Conservation (phyloP, 306 rosid species). For the Coriaria nepalensis region DNA sequence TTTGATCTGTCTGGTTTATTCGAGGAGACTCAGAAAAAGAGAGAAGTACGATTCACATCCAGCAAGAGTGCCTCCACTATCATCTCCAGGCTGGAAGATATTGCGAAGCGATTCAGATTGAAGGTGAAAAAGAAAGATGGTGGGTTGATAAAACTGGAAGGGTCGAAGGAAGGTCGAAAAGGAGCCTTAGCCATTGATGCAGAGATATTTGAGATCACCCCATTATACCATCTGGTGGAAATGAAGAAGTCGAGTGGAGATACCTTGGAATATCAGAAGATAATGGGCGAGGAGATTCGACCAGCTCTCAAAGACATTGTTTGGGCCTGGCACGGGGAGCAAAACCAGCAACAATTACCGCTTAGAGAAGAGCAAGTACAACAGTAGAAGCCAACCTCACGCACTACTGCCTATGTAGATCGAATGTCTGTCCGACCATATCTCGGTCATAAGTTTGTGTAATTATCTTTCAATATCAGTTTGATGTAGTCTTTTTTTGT, state of each 20-base stretch:
- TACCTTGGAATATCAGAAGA: slow-evolving; percentile 59
- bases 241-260: slow-evolving; percentile 65
- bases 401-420: slow-evolving; percentile 5
- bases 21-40: slow-evolving; percentile 39
- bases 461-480: too few species aligned
- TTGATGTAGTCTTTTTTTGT: too few species aligned
- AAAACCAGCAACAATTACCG: slow-evolving; percentile 28
- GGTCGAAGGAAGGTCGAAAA: slow-evolving; percentile 64
- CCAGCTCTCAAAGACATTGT: slow-evolving; percentile 81
- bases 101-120: slow-evolving; percentile 40
- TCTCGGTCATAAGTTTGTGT: slow-evolving; percentile 4
- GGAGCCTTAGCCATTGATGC: slow-evolving; percentile 59
- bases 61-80: slow-evolving; percentile 47
- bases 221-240: slow-evolving; percentile 63
- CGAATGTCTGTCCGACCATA: slow-evolving; percentile 8
- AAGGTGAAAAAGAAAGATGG: slow-evolving; percentile 63
- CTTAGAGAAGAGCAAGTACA: slow-evolving; percentile 21
- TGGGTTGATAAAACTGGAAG: slow-evolving; percentile 67
- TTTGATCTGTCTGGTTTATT: slow-evolving; percentile 85
- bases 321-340: slow-evolving; percentile 91
- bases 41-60: slow-evolving; percentile 60
- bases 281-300: slow-evolving; percentile 55
- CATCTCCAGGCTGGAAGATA: slow-evolving; percentile 67
- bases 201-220: slow-evolving; percentile 74
- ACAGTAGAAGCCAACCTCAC: slow-evolving; percentile 17